These are phyloP conservation scores for Setaria viridis DNA, from an alignment of 202 grass and related monocot genomes.

Conservation along the genomic window DNA sequence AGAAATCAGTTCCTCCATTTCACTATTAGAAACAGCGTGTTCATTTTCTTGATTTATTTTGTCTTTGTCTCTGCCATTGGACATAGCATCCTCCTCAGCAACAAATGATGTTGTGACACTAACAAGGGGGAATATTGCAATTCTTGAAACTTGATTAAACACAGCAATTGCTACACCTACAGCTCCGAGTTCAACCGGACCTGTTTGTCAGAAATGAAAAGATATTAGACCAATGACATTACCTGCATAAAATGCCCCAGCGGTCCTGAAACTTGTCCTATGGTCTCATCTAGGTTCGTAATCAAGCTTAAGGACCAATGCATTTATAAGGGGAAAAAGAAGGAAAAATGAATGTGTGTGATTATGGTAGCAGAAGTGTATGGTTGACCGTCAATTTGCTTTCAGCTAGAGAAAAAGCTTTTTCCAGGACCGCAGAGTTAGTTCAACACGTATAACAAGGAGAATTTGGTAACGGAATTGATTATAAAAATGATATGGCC, in stretches of 20 bases:
- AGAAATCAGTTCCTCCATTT: conserved; percentile 65
- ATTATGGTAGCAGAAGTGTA: not conserved
- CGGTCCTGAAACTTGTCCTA: not conserved
- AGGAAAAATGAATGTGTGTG: not conserved
- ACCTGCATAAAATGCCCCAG: not conserved
- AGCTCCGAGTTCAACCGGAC: conserved; percentile 83
- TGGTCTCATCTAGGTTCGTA: not conserved
- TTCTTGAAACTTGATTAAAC: conserved; percentile 93
- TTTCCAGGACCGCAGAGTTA: not conserved
- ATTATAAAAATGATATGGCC: not conserved
- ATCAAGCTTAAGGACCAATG: not conserved
- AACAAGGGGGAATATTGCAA: conserved; percentile 91
- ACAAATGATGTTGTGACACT: conserved; percentile 98
- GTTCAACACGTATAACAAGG: not conserved
- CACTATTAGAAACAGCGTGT: conserved; percentile 43
- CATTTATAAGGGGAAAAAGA: not conserved
- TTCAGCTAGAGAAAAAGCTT: not conserved
- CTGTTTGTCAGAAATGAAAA: conserved; percentile 53
- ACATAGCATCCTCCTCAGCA: conserved; percentile 85
- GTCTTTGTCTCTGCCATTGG: conserved; percentile 41
- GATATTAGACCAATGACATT: conserved; percentile 7
- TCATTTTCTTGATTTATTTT: conserved; percentile 42
- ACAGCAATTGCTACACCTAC: conserved; percentile 92
- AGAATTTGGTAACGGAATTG: not conserved
- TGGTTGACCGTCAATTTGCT: not conserved